A percentile compares a stretch with the other conserved stretches of the same genome.
Evolutionary conservation across 805 yeast species (phyloP).

Genomic region (Pichia membranifaciens): DNA sequence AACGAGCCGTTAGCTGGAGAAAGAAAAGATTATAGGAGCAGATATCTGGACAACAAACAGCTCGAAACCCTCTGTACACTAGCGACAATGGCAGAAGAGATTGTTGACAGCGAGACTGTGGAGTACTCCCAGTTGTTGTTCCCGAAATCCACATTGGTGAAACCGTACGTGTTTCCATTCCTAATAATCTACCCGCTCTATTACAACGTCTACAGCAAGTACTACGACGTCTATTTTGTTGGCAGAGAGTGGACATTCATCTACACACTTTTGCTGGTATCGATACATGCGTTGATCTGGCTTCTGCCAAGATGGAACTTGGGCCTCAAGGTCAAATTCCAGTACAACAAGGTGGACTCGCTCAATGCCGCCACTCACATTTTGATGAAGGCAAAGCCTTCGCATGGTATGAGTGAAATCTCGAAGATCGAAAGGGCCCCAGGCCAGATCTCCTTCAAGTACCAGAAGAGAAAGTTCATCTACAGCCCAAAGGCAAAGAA

Average conservation of each 20-base stretch:
- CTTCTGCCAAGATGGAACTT: conserved; percentile 94
- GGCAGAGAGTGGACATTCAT: conserved; percentile 97
- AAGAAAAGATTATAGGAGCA: too few relatives aligned
- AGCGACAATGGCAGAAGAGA: conserved; percentile 21
- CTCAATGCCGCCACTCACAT: conserved; percentile 66
- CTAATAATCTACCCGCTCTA: conserved; percentile 71
- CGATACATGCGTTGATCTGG: conserved; percentile 71
- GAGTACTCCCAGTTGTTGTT: conserved; percentile 67
- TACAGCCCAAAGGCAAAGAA: conserved; percentile 46
- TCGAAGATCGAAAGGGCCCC: conserved; percentile 50
- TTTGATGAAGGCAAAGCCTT: conserved; percentile 74
- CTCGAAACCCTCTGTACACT: too few relatives aligned
- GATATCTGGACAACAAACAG: too few relatives aligned
- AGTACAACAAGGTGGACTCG: conserved; percentile 47
- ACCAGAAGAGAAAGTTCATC: conserved; percentile 88
- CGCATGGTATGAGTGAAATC: conserved; percentile 81
- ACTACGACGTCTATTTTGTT: conserved; percentile 75
- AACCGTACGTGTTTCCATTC: conserved; percentile 84
- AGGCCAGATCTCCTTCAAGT: conserved; percentile 63
- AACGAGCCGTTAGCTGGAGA: too few relatives aligned
- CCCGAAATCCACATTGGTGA: conserved; percentile 51
- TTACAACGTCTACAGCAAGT: conserved; percentile 52
- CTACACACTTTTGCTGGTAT: conserved; percentile 64
- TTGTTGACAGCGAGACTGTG: conserved; percentile 70
- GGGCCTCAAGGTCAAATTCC: conserved; percentile 60